Evolutionary conservation across 2,329 filamentous ascomycete species (phyloP), one percentile per base, ranked within the genome.

Genomic region (Penicillium griseofulvum): DNA sequence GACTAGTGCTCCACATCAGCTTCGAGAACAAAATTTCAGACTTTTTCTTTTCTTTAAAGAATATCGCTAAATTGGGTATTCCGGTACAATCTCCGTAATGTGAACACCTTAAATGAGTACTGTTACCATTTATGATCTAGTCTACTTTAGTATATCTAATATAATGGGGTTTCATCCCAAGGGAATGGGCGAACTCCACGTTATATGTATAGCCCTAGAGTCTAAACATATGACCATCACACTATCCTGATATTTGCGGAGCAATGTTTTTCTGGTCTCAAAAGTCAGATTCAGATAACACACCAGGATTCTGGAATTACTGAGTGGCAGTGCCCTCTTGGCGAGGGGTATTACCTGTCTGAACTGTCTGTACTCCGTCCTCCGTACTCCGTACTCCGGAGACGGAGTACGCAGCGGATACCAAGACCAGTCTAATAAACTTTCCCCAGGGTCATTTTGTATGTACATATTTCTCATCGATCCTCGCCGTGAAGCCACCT

Each of bases 1-100:
- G 17, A 5, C 22, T 29, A 19, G 31, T 57, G 39, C 54, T 62
- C 61, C 61, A 65, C 59, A 58, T 52, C 54, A 59, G 61, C 62
- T 64, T 59, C 53, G 56, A 60, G 57, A 54, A 59, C 45, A 17
- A 50, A 49, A 49, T 51, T 38, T 22, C 31, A 16, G 36, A 24
- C 26, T 38, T 42, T 47, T 7, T 8, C 16, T 42, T 45, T 41
- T 36, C 2, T 33, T 45, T 22, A 24, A 29, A 8, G 16, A 34
- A 33, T n/a, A 34, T 33, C 14, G 19, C 17, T 19, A 34, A 24
- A 45, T 45, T 33, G n/a, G 41, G 34, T n/a, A 22, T 31, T 48
- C 19, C 17, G 29, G 29, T 31, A 12, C 28, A 29, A 29, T 29
- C 29, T 31, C 4, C 22, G 22, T 22, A 31, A 14, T 12, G 11